phyloP scores from a whole-genome alignment of 78 protist species.

The Pigoraptor vietnamica region DNA sequence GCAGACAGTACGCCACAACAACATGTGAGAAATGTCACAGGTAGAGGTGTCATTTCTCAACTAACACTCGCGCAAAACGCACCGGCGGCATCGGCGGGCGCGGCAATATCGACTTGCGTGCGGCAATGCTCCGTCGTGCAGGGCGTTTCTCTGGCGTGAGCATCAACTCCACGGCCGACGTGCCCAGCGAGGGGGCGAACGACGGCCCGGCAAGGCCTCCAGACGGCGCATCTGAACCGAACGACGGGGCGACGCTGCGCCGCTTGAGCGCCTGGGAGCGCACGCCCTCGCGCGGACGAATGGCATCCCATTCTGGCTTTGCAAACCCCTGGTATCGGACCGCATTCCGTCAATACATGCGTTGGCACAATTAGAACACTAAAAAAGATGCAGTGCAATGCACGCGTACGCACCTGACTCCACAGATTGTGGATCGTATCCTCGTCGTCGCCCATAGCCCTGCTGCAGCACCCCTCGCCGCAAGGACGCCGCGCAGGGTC shows the following conservation, averaged over 20 bases:
- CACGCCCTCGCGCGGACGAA: not conserved
- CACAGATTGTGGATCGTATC: not conserved
- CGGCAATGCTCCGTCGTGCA: not conserved
- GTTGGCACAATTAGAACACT: not conserved
- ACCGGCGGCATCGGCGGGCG: not conserved
- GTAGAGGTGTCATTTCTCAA: not conserved
- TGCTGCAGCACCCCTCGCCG: no score
- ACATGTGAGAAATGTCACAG: not conserved
- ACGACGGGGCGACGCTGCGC: not conserved
- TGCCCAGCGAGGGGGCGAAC: not conserved
- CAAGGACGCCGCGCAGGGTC: no score
- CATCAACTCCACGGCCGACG: not conserved
- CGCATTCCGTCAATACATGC: not conserved
- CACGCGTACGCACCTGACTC: not conserved
- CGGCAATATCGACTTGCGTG: not conserved
- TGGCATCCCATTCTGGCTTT: not conserved
- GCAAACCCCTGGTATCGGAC: not conserved
- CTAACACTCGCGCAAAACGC: not conserved
- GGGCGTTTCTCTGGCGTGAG: not conserved
- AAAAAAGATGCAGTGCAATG: not conserved
- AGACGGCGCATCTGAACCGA: not conserved
- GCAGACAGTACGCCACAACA: not conserved
- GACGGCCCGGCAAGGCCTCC: not conserved
- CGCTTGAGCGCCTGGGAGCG: not conserved
- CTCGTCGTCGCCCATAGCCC: not conserved